Evolutionary conservation across 169 alveolate species (phyloP), one percentile per base, ranked within the genome.

Genomic region (Plasmodium gaboni): DNA sequence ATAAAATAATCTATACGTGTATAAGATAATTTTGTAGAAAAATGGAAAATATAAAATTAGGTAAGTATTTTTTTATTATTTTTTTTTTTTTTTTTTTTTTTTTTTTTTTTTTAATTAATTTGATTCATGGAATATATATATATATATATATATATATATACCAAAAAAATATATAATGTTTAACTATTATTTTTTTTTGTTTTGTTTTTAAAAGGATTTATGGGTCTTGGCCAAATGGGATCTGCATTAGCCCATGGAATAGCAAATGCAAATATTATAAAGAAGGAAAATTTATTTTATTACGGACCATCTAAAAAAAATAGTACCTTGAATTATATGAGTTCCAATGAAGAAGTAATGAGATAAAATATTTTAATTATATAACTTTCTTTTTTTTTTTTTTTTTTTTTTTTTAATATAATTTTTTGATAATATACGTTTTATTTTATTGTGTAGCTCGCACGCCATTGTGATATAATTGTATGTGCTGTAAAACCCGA

Each of bases 151-250:
- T 38, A 38, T 38, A 38, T 38, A 38, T 60, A 46, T 13, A 38
- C 2, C 10, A 46, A 22, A 1, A 51, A 9, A 12, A 60, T 42
- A 44, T 46, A 60, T 12, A 28, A 26, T 60, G 10, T 50, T 65
- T 15, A 17, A n/a, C 0, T 6, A 46, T n/a, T 42, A 1, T 74
- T 15, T 10, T 44, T 38, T 0, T 42, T 28, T 80, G n/a, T 59
- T 80, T 53, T 48, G 17, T 46, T 32, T 55, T 55, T 17, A 55
- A 55, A 55, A 55, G 92, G 92, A 1, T 86, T 86, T 65, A 60
- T 86, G 9, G 92, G 92, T 38, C 51, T 86, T 22, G 92, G 92
- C 3, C 53, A 86, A 19, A 86, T 86, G 92, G 92, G 92, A 48
- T 71, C 87, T 61, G 87, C 92, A 50, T 46, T 86, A 60, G 92